These are phyloP conservation scores for Magnusiomyces starmeri DNA, from an alignment of 1,139 yeast genomes.

Conservation along the genomic window DNA sequence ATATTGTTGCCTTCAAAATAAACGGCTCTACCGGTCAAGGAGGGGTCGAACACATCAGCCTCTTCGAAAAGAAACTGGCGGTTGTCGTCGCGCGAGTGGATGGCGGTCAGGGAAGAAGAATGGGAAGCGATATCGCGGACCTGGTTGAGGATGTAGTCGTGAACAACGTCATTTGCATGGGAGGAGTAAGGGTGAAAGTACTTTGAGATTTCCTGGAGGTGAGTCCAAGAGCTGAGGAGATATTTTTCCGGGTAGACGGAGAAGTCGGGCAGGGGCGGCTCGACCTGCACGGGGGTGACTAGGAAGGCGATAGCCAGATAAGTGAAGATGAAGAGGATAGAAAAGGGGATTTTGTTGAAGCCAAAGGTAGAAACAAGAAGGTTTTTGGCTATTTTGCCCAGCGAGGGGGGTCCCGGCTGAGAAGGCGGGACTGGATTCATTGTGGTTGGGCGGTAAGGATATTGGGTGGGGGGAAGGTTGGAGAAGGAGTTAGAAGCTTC, in stretches of 20 bases:
- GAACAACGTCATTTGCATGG: slow-evolving; percentile 66
- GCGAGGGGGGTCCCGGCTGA: neutral
- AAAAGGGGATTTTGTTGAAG: slow-evolving; percentile 26
- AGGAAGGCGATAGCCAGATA: slow-evolving; percentile 15
- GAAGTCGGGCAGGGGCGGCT: slow-evolving; percentile 17
- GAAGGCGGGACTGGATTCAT: neutral
- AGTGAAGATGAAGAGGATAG: slow-evolving; percentile 22
- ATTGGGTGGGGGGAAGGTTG: neutral
- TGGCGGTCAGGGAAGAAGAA: slow-evolving; percentile 34
- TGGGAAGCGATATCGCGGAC: slow-evolving; percentile 33
- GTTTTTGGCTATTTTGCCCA: neutral
- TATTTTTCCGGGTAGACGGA: slow-evolving; percentile 20
- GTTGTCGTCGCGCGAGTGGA: slow-evolving; percentile 46
- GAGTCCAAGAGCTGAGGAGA: slow-evolving; percentile 54
- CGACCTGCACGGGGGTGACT: slow-evolving; percentile 12
- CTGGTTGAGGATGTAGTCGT: slow-evolving; percentile 51
- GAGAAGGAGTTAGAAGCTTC: neutral
- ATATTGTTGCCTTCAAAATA: slow-evolving; percentile 79
- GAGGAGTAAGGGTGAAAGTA: slow-evolving; percentile 75
- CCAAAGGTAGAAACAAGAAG: slow-evolving; percentile 22
- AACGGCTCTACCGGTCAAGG: slow-evolving; percentile 41
- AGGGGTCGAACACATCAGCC: slow-evolving; percentile 40
- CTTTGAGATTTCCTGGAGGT: slow-evolving; percentile 58
- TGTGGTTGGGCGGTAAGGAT: no score
- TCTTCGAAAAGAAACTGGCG: slow-evolving; percentile 43